Evolutionary conservation across 31 red algal species (phyloP), one percentile per base, ranked within the genome.

Genomic region (Odonthalia washingtoniensis): DNA sequence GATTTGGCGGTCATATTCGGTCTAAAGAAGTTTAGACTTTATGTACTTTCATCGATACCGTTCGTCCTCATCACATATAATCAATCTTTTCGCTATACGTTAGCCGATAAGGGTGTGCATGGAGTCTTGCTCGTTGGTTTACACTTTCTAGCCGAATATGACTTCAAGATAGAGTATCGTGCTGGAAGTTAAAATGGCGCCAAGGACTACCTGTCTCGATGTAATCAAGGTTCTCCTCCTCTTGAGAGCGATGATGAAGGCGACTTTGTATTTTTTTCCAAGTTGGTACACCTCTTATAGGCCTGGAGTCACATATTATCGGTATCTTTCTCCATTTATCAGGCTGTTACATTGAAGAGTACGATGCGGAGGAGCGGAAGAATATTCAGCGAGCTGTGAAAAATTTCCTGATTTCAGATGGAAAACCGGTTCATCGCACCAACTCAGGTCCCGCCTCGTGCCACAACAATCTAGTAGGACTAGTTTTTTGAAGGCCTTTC

Each of bases 71-170:
- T n/a, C n/a, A n/a, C n/a, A n/a, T n/a, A n/a, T n/a, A n/a, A n/a
- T n/a, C n/a, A n/a, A n/a, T n/a, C n/a, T 6, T 40, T 79, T 28
- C 85, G 60, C 2, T 70, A 87, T 0, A 49, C 72, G 4, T 87
- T 87, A 37, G 30, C 37, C 70, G 60, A 87, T 17, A 63, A 28
- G 36, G 49, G 77, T n/a, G 35, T 87, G 18, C 61, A 77, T 40
- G 84, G 84, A 4, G 84, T 14, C 66, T 77, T 0, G 84, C 84
- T 2, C 46, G 70, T 14, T 77, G 84, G 84, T 4, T 77, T 77
- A 21, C 49, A 70, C 27, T 79, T 88, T 44, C 0, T 88, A 37
- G 85, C 74, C 0, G 61, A 88, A 42, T 88, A 78, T 27, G 45
- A 81, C 61, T 81, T 40, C 35, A 28, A 31, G 33, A 53, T 81